These are phyloP conservation scores for Ascochyta lentis DNA, from an alignment of 2,329 filamentous ascomycete genomes.

Conservation along the genomic window DNA sequence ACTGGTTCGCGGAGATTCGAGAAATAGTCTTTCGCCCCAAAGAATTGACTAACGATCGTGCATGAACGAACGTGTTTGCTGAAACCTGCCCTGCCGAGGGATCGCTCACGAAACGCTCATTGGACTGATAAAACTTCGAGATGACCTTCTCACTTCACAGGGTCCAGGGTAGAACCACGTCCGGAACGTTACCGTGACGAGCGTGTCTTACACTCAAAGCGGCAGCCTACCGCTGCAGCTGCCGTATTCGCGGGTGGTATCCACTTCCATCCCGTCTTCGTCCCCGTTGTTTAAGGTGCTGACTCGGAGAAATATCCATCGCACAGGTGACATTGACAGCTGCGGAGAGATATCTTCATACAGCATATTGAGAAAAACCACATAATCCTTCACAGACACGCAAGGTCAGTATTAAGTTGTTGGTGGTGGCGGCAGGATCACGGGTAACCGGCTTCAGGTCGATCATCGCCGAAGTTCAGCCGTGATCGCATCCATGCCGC, in stretches of 20 bases:
- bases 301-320: not conserved
- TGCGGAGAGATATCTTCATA: not conserved
- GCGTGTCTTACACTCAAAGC: not conserved
- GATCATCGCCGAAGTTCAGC: conserved; percentile 4
- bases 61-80: conserved; percentile 3
- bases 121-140: not conserved
- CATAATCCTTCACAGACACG: not conserved
- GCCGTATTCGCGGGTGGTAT: not conserved
- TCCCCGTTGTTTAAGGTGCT: not conserved
- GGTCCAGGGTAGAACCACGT: not conserved
- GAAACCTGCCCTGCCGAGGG: conserved; percentile 10
- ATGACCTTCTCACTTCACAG: not conserved
- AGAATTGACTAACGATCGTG: conserved; percentile 8
- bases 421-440: too few relatives aligned
- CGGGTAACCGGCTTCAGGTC: not conserved
- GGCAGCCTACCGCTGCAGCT: conserved; percentile 1
- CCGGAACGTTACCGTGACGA: conserved; percentile 1
- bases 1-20: not conserved
- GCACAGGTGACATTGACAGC: not conserved
- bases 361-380: not conserved
- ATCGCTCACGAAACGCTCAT: conserved; percentile 4
- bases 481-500: not conserved
- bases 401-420: not conserved
- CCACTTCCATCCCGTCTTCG: conserved; percentile 1
- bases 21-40: not conserved